phyloP scores from a whole-genome alignment of 768 basidiomycete genomes.

The Pleurotus eryngii region DNA sequence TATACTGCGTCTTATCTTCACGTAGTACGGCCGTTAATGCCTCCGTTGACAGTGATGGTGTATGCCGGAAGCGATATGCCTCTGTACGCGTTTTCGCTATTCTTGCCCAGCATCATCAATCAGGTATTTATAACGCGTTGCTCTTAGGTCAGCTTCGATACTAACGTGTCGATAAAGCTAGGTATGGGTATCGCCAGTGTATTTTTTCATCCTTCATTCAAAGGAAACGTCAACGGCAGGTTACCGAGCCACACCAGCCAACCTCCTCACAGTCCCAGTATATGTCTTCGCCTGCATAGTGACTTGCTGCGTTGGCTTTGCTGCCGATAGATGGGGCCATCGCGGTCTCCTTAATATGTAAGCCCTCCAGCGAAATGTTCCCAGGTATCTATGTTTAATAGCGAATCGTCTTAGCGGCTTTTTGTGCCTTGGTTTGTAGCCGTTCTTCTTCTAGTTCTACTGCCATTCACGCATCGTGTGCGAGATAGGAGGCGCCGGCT shows the following conservation, averaged over 20 bases:
- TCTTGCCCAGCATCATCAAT: constrained; percentile 77
- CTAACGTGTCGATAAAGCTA: constrained; percentile 25
- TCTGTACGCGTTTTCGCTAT: constrained; percentile 74
- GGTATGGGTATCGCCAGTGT: constrained; percentile 25
- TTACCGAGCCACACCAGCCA: constrained; percentile 67
- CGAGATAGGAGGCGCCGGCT: constrained; percentile 51
- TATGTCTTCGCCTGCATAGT: constrained; percentile 66
- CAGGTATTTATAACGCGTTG: constrained; percentile 36
- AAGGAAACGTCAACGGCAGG: constrained; percentile 30
- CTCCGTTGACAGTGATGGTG: constrained; percentile 40
- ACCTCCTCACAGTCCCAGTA: constrained; percentile 75
- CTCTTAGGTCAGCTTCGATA: too few relatives aligned
- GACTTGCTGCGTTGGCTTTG: constrained; percentile 62
- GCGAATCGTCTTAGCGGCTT: constrained; percentile 24
- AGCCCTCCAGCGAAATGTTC: constrained; percentile 17
- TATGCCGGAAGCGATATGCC: constrained; percentile 61
- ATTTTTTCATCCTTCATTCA: background rate
- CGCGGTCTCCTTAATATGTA: constrained; percentile 67
- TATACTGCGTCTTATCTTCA: constrained; percentile 3
- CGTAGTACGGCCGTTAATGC: background rate
- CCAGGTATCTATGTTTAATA: background rate
- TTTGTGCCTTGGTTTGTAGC: constrained; percentile 30
- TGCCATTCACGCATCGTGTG: background rate
- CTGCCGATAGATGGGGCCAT: constrained; percentile 57
- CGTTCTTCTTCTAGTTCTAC: constrained; percentile 12